phyloP scores from a whole-genome alignment of 306 rosid species.

The Mimosa bimucronata region DNA sequence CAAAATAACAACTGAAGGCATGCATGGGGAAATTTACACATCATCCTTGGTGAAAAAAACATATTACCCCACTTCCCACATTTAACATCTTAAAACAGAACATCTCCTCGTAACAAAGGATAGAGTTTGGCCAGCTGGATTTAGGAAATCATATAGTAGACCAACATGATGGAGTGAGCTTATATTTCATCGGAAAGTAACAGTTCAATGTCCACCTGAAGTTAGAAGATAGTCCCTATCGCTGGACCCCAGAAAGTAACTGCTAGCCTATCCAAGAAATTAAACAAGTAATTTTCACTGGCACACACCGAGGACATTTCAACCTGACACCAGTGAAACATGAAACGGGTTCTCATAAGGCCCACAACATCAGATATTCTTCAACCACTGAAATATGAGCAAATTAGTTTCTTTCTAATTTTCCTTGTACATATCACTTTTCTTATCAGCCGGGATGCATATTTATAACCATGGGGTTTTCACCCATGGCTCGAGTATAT shows the following conservation, averaged over 20 bases:
- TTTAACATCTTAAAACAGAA: too few species aligned
- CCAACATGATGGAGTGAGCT: not conserved
- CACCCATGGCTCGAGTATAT: too few species aligned
- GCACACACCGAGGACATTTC: not conserved
- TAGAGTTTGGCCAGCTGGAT: not conserved
- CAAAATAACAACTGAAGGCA: not conserved
- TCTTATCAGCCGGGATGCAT: not conserved
- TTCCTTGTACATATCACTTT: not conserved
- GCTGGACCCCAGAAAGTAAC: not conserved
- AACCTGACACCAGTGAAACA: not conserved
- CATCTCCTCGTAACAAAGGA: too few species aligned
- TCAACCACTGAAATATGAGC: not conserved
- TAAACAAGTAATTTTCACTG: not conserved
- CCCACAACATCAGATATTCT: not conserved
- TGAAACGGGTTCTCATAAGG: not conserved
- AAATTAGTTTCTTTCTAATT: not conserved
- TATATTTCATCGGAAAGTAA: not conserved
- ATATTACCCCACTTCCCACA: too few species aligned
- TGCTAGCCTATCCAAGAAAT: not conserved
- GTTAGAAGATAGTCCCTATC: not conserved
- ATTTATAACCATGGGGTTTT: not conserved
- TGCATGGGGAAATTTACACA: too few species aligned
- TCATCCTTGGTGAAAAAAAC: too few species aligned
- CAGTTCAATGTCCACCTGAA: not conserved
- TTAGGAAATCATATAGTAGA: not conserved